Percentiles rank a stretch among this genome's conserved stretches.
Evolutionary conservation across 805 yeast species (phyloP).

Genomic region (Cyberlindnera euphorbiiphila): DNA sequence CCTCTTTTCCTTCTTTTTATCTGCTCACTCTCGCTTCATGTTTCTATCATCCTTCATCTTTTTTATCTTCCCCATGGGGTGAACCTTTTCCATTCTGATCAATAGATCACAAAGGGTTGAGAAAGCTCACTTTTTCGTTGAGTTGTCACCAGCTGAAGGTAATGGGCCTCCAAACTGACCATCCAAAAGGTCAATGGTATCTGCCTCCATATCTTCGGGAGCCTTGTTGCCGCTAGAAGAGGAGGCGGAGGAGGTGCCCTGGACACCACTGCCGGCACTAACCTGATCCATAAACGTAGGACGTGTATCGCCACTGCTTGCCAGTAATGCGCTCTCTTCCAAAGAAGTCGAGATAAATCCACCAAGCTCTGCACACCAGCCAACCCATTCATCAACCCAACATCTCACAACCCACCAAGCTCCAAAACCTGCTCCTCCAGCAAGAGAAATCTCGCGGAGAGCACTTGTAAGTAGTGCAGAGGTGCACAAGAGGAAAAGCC

Average conservation of each 20-base stretch:
- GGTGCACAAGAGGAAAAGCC: conserved; percentile 49
- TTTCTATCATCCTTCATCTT: not conserved
- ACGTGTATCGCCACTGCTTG: conserved; percentile 4
- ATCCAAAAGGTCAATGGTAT: conserved; percentile 20
- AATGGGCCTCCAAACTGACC: conserved; percentile 22
- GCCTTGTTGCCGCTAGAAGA: no score
- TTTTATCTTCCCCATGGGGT: no score
- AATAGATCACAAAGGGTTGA: no score
- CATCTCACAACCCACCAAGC: conserved; percentile 76
- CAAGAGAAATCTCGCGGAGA: conserved; percentile 56
- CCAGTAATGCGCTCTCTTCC: conserved; percentile 8
- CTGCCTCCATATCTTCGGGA: conserved; percentile 10
- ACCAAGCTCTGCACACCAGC: conserved; percentile 62
- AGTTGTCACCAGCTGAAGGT: not conserved
- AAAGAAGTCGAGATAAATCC: conserved; percentile 37
- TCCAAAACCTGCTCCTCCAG: conserved; percentile 57
- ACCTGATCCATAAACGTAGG: conserved; percentile 6
- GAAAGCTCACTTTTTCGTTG: not conserved
- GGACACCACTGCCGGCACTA: no score
- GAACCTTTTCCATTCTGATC: no score
- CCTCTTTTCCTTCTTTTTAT: not conserved
- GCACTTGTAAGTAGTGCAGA: conserved; percentile 55
- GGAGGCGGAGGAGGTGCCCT: no score
- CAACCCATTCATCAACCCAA: conserved; percentile 72
- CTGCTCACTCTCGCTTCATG: not conserved